Evolutionary conservation across 805 yeast species (phyloP).

Genomic region (Saturnispora kantuleensis): DNA sequence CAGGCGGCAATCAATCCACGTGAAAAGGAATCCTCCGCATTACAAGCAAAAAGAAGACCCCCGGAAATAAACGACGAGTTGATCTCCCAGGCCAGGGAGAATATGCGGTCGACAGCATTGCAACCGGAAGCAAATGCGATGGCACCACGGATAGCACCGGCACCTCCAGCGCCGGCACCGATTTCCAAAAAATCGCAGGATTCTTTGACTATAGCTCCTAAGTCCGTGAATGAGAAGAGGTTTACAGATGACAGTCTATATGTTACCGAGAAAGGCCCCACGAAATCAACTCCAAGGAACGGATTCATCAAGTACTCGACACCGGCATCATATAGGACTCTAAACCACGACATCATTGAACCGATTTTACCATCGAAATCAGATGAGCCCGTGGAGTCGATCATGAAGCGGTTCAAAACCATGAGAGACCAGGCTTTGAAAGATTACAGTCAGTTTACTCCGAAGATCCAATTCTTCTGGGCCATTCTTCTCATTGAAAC

Average conservation of each 20-base stretch:
- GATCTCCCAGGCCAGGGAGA: not conserved
- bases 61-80: not conserved
- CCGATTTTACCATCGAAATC: constrained; percentile 25
- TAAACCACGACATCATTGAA: constrained; percentile 21
- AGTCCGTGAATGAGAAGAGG: not conserved
- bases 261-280: not conserved
- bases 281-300: not conserved
- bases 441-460: constrained; percentile 33
- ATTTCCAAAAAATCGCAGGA: not conserved
- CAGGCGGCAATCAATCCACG: not conserved
- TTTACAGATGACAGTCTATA: constrained; percentile 7
- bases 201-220: not conserved
- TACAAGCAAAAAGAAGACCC: constrained; percentile 3
- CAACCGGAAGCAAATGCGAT: no score
- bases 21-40: not conserved
- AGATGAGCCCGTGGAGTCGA: constrained; percentile 18
- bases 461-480: constrained; percentile 50
- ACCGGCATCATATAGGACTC: constrained; percentile 15
- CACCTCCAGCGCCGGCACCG: not conserved
- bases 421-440: constrained; percentile 26
- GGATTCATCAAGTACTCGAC: constrained; percentile 12
- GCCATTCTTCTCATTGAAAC: constrained; percentile 50
- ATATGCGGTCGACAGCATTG: not conserved
- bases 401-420: constrained; percentile 21
- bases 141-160: no score